phyloP scores from a whole-genome alignment of 768 basidiomycete genomes.

The Phylloporus sp. region DNA sequence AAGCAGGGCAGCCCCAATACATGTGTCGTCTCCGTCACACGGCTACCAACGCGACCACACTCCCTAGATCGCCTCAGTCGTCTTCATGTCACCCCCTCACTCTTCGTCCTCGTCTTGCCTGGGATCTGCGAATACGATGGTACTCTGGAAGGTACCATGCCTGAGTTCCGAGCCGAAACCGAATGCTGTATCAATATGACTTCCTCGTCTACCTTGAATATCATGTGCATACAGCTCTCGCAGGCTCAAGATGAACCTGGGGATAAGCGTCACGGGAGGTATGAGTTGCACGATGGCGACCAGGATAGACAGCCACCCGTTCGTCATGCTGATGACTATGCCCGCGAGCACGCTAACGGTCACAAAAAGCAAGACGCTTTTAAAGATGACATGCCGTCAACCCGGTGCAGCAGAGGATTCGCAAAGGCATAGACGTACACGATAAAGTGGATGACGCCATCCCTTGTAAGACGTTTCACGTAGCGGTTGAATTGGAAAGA shows the following conservation, averaged over 20 bases:
- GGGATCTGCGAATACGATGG: background rate
- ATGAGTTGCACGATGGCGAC: background rate
- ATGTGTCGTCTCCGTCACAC: no score
- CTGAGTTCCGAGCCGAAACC: background rate
- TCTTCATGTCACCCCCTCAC: background rate
- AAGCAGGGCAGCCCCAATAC: no score
- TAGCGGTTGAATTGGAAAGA: background rate
- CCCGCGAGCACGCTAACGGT: background rate
- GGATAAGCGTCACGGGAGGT: background rate
- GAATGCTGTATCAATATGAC: background rate
- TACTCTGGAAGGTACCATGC: no score
- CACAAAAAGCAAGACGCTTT: background rate
- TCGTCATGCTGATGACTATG: background rate
- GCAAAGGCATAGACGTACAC: background rate
- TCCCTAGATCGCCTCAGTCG: background rate
- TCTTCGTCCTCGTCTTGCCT: background rate
- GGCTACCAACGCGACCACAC: no score
- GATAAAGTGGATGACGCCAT: background rate
- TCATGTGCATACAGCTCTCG: background rate
- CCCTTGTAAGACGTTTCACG: background rate
- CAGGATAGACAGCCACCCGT: background rate
- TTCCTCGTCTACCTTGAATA: background rate
- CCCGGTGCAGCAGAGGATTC: no score
- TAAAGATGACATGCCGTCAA: background rate
- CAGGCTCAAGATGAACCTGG: background rate